Conservation (phyloP, 2,329 filamentous ascomycete species). For the Ascochyta viciae-villosae region DNA sequence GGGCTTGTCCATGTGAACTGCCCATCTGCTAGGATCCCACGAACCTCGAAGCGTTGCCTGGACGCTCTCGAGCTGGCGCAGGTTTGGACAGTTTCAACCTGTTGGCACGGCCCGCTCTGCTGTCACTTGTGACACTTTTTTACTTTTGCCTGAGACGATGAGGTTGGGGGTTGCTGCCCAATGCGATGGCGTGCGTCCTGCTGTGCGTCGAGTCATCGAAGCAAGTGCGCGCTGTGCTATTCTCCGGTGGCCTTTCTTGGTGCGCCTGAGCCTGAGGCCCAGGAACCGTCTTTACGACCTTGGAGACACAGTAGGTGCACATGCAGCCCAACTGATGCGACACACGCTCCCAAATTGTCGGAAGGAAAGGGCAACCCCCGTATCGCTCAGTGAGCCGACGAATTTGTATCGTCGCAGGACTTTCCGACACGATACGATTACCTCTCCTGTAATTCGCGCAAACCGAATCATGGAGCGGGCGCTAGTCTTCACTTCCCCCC, state of each 20-base stretch:
- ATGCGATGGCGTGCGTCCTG: slow-evolving; percentile 8
- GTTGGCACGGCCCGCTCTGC: neutral
- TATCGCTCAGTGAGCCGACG: neutral
- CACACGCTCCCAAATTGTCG: neutral
- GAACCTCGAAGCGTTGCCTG: slow-evolving; percentile 24
- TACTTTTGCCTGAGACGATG: slow-evolving; percentile 2
- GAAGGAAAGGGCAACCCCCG: neutral
- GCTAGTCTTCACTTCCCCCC: slow-evolving; percentile 36
- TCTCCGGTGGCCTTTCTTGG: neutral
- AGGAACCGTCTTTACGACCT: neutral
- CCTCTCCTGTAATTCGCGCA: slow-evolving; percentile 29
- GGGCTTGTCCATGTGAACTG: slow-evolving; percentile 43
- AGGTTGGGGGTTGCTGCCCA: slow-evolving; percentile 10
- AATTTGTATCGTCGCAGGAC: slow-evolving; percentile 15
- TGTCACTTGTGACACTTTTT: slow-evolving; percentile 7
- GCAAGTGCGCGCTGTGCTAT: neutral
- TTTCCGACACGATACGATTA: slow-evolving; percentile 22
- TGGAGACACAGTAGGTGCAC: neutral
- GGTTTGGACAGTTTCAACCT: slow-evolving; percentile 1
- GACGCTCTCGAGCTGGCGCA: slow-evolving; percentile 19
- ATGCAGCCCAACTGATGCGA: neutral
- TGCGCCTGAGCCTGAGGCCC: neutral
- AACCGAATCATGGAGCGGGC: slow-evolving; percentile 27
- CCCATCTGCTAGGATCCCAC: slow-evolving; percentile 26
- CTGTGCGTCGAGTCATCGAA: slow-evolving; percentile 5